These are phyloP conservation scores for Yamadazyma dushanensis DNA, from an alignment of 1,139 yeast genomes.

Conservation along the genomic window DNA sequence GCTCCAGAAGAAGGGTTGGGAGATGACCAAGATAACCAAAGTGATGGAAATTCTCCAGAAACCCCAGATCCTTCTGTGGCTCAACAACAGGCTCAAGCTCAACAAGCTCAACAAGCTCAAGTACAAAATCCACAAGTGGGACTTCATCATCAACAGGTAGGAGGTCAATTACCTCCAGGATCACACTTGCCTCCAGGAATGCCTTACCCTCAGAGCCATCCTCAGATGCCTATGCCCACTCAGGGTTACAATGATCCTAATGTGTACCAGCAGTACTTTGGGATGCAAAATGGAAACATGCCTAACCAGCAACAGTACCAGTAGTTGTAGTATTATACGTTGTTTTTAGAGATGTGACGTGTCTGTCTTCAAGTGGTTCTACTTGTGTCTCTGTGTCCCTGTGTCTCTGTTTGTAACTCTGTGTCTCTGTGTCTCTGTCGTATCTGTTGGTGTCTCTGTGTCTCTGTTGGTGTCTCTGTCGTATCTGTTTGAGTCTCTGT, in stretches of 20 bases:
- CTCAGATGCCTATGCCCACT: slow-evolving; percentile 38
- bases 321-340: no score
- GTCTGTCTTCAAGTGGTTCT: no score
- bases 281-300: slow-evolving; percentile 49
- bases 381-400: no score
- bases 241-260: slow-evolving; percentile 33
- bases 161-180: slow-evolving; percentile 46
- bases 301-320: slow-evolving; percentile 45
- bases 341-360: no score
- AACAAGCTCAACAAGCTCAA: slow-evolving; percentile 22
- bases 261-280: slow-evolving; percentile 61
- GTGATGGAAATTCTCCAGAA: slow-evolving; percentile 49
- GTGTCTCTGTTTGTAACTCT: no score
- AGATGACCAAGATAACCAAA: slow-evolving; percentile 65
- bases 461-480: no score
- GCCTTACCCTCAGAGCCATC: slow-evolving; percentile 37
- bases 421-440: no score
- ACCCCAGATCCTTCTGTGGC: slow-evolving; percentile 37
- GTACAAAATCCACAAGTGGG: slow-evolving; percentile 23
- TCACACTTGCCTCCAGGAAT: slow-evolving; percentile 47
- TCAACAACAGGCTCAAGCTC: slow-evolving; percentile 31
- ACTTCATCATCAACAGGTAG: slow-evolving; percentile 27
- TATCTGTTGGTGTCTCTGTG: no score
- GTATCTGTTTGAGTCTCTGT: no score
- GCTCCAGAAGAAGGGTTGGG: slow-evolving; percentile 76